Conservation (phyloP, 768 basidiomycete species). For the Amanita phalloides region DNA sequence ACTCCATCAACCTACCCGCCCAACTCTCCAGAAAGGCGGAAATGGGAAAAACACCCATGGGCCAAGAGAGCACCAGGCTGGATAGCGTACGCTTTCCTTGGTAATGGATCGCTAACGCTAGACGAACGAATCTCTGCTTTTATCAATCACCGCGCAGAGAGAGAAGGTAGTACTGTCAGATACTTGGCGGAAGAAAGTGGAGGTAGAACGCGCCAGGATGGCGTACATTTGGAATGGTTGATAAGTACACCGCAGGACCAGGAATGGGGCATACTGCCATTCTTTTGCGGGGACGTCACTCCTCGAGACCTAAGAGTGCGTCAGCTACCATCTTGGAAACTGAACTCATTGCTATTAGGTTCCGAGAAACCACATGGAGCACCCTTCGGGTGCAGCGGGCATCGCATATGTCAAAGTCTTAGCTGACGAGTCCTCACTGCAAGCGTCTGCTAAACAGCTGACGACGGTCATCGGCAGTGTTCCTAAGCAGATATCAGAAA, state of each 20-base stretch:
- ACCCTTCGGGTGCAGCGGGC: slow-evolving; percentile 39
- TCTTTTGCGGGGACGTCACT: slow-evolving; percentile 69
- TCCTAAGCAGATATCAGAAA: slow-evolving; percentile 17
- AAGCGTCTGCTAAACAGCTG: slow-evolving; percentile 24
- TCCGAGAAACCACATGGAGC: slow-evolving; percentile 14
- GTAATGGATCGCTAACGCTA: slow-evolving; percentile 29
- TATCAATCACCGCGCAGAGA: slow-evolving; percentile 41
- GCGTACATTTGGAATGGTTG: slow-evolving; percentile 46
- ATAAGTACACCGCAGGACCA: slow-evolving; percentile 28
- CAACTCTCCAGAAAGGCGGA: too few species aligned
- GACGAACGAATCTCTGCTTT: slow-evolving; percentile 31
- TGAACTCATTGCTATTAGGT: background rate
- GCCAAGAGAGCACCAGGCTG: slow-evolving; percentile 44
- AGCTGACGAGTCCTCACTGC: slow-evolving; percentile 18
- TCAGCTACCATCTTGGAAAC: background rate
- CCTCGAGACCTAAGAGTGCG: slow-evolving; percentile 44
- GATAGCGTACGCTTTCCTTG: slow-evolving; percentile 59
- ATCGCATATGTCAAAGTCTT: slow-evolving; percentile 40
- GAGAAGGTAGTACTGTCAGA: slow-evolving; percentile 23
- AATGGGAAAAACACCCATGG: slow-evolving; percentile 36
- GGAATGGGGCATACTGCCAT: slow-evolving; percentile 36
- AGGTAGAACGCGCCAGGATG: slow-evolving; percentile 48
- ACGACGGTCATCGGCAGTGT: slow-evolving; percentile 35
- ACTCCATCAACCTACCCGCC: slow-evolving; percentile 50
- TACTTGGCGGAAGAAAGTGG: slow-evolving; percentile 39